Evolutionary conservation across 495 filamentous ascomycete species (phyloP).

Genomic region (Hypomontagnella submonticulosa): DNA sequence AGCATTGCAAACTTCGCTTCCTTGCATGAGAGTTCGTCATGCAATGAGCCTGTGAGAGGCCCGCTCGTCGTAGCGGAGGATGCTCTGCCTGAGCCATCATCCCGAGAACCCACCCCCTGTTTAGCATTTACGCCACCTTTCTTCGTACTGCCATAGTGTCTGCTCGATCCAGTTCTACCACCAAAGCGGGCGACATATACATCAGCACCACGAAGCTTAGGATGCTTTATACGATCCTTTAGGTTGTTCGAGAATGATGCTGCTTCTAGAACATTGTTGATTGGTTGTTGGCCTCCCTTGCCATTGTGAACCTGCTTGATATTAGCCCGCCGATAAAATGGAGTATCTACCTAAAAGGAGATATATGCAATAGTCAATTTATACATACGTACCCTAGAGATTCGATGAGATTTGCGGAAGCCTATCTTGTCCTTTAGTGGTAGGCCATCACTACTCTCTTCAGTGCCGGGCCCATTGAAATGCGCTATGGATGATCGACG

Average conservation of each 20-base stretch:
- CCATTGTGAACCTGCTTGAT: too few relatives aligned
- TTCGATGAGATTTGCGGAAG: too few relatives aligned
- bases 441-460: too few relatives aligned
- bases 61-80: background rate
- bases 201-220: constrained; percentile 4
- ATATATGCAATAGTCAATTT: too few relatives aligned
- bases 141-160: background rate
- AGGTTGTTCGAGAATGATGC: background rate
- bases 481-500: background rate
- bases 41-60: background rate
- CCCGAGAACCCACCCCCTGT: background rate
- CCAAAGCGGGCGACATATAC: constrained; percentile 6
- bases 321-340: too few relatives aligned
- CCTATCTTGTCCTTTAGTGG: too few relatives aligned
- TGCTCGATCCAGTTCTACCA: background rate
- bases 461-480: too few relatives aligned
- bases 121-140: background rate
- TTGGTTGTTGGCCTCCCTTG: background rate
- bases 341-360: too few relatives aligned
- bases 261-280: background rate
- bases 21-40: constrained; percentile 6
- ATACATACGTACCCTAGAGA: too few relatives aligned
- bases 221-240: constrained; percentile 2
- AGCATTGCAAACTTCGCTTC: background rate
- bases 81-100: background rate